Evolutionary conservation across 2,329 filamentous ascomycete species (phyloP).

Genomic region (Helotiales sp.): DNA sequence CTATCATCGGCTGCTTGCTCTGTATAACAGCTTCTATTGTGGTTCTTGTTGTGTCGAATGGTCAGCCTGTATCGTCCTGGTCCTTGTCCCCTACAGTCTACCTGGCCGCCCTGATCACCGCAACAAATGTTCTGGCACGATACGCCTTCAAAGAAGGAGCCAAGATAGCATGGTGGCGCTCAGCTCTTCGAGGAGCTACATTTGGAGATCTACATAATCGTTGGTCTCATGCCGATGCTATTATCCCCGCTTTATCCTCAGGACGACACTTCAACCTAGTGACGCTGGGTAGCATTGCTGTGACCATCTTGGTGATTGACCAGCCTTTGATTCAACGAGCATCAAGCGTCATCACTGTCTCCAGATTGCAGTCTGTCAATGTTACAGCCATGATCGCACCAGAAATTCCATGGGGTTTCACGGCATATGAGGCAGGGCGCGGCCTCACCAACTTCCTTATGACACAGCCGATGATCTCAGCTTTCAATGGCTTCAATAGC

Average conservation of each 20-base stretch:
- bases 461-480: constrained; percentile 8
- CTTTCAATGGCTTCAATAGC: constrained; percentile 12
- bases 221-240: constrained; percentile 10
- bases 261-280: constrained; percentile 14
- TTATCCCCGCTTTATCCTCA: constrained; percentile 13
- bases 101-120: constrained; percentile 12
- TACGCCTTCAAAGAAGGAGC: constrained; percentile 13
- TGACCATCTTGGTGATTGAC: constrained; percentile 13
- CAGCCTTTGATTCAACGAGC: constrained; percentile 22
- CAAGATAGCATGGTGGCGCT: constrained; percentile 17
- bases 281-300: constrained; percentile 11
- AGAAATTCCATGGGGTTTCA: constrained; percentile 15
- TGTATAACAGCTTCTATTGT: constrained; percentile 5
- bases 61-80: constrained; percentile 4
- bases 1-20: not conserved
- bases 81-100: constrained; percentile 13
- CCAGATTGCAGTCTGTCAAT: not conserved
- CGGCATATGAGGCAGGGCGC: constrained; percentile 4
- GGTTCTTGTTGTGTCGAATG: constrained; percentile 13
- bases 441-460: not conserved
- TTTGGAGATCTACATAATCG: constrained; percentile 8
- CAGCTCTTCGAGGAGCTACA: constrained; percentile 10
- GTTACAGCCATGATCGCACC: constrained; percentile 9
- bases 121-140: constrained; percentile 8
- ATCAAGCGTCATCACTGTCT: constrained; percentile 7